Evolutionary conservation across 2,329 filamentous ascomycete species (phyloP).

Genomic region (Niveomyces coronatus): DNA sequence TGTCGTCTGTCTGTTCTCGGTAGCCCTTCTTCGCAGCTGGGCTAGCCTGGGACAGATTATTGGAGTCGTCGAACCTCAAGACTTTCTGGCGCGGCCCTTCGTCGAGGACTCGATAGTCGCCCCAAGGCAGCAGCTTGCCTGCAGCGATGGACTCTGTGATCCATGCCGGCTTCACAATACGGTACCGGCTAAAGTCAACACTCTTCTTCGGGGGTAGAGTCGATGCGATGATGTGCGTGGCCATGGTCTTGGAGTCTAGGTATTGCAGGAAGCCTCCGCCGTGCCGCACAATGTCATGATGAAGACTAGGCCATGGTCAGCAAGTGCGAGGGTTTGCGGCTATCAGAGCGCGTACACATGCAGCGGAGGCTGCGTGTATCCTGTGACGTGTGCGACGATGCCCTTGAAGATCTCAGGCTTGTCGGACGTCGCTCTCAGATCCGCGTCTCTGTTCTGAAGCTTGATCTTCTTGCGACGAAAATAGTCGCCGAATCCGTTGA

Average conservation of each 20-base stretch:
- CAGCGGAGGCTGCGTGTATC: constrained; percentile 89
- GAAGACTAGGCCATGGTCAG: constrained; percentile 40
- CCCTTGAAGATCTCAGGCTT: constrained; percentile 84
- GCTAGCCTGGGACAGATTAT: constrained; percentile 55
- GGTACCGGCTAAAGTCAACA: constrained; percentile 76
- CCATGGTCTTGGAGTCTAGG: constrained; percentile 85
- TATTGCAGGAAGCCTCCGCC: constrained; percentile 96
- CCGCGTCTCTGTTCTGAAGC: constrained; percentile 83
- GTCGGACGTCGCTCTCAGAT: constrained; percentile 58
- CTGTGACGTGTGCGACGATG: constrained; percentile 83
- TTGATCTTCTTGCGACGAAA: constrained; percentile 96
- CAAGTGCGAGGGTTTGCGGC: background rate
- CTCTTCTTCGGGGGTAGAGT: constrained; percentile 86
- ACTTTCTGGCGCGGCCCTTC: constrained; percentile 77
- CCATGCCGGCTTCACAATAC: constrained; percentile 92
- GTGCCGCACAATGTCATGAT: constrained; percentile 78
- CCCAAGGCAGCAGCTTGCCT: constrained; percentile 76
- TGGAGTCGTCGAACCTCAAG: constrained; percentile 51
- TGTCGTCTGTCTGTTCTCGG: constrained; percentile 67
- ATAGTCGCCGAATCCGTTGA: constrained; percentile 85
- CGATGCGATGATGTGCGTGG: constrained; percentile 91
- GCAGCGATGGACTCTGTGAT: constrained; percentile 80
- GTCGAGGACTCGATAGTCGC: constrained; percentile 71
- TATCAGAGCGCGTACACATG: constrained; percentile 46
- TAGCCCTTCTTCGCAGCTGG: constrained; percentile 53